phyloP scores from a whole-genome alignment of 345 rosid species.

The Excoecaria cochinchinensis region DNA sequence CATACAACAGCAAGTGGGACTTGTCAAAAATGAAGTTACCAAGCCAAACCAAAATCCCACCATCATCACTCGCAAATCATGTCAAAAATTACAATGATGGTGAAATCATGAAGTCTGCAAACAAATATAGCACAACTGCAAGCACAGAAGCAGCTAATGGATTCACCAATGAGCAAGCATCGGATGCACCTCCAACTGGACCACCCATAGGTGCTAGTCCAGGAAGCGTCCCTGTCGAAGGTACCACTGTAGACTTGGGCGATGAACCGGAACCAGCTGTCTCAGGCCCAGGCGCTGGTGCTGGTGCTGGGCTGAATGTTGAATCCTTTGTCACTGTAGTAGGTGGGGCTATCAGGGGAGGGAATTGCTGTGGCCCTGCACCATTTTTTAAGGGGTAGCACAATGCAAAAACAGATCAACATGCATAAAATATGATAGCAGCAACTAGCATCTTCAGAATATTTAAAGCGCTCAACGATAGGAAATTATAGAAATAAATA shows the following conservation, averaged over 20 bases:
- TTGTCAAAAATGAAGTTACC: slow-evolving; percentile 17
- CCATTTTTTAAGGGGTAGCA: slow-evolving; percentile 18
- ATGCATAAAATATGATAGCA: too few relatives aligned
- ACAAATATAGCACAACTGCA: slow-evolving; percentile 21
- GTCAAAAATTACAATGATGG: slow-evolving; percentile 29
- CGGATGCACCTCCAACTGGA: slow-evolving; percentile 57
- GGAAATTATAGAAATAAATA: background rate
- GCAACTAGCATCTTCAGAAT: background rate
- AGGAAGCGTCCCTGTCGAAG: slow-evolving; percentile 61
- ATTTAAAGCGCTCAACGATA: background rate
- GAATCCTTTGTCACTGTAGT: slow-evolving; percentile 51
- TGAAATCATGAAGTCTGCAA: slow-evolving; percentile 32
- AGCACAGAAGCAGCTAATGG: slow-evolving; percentile 25
- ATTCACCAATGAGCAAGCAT: slow-evolving; percentile 40
- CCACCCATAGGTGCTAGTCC: slow-evolving; percentile 50
- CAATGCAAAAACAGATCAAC: slow-evolving; percentile 5
- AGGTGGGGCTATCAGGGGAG: slow-evolving; percentile 78
- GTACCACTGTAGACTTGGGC: slow-evolving; percentile 49
- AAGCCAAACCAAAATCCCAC: slow-evolving; percentile 16
- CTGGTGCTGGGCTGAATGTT: slow-evolving; percentile 49
- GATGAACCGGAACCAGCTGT: slow-evolving; percentile 37
- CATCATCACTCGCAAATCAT: slow-evolving; percentile 7
- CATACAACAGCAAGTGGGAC: slow-evolving; percentile 19
- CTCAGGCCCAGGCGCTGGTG: slow-evolving; percentile 68
- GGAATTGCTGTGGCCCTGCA: slow-evolving; percentile 74